Evolutionary conservation across 306 rosid genomes (phyloP).

Genomic region (Cyamopsis tetragonoloba): DNA sequence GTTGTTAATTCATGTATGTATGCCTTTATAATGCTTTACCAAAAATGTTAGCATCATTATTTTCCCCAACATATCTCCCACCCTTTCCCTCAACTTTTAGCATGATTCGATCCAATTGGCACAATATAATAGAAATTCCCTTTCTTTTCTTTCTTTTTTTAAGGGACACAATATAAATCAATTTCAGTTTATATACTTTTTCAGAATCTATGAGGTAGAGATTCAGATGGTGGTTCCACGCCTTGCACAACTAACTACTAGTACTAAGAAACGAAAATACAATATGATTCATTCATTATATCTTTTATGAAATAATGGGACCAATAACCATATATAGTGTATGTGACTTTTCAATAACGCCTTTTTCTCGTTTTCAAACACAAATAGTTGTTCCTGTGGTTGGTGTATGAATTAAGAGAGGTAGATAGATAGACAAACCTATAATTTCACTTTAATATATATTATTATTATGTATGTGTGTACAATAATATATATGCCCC

Average conservation of each 20-base stretch:
- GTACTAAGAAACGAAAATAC: conserved; percentile 74
- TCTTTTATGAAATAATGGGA: conserved; percentile 36
- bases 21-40: background rate
- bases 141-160: too few species aligned
- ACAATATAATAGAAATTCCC: too few species aligned
- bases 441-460: too few species aligned
- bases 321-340: too few species aligned
- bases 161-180: too few species aligned
- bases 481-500: background rate
- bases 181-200: conserved; percentile 27
- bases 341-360: background rate
- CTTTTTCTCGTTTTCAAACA: conserved; percentile 26
- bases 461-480: background rate
- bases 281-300: conserved; percentile 35
- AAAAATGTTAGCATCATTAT: conserved; percentile 26
- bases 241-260: conserved; percentile 33
- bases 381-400: conserved; percentile 33
- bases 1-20: background rate
- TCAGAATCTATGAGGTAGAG: conserved; percentile 32
- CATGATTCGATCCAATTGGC: background rate
- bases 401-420: conserved; percentile 42
- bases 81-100: conserved; percentile 19
- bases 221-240: conserved; percentile 33
- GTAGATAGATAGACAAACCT: conserved; percentile 32
- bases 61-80: background rate